phyloP scores from a whole-genome alignment of 495 filamentous ascomycete genomes.

The Aspergillus haitiensis region DNA sequence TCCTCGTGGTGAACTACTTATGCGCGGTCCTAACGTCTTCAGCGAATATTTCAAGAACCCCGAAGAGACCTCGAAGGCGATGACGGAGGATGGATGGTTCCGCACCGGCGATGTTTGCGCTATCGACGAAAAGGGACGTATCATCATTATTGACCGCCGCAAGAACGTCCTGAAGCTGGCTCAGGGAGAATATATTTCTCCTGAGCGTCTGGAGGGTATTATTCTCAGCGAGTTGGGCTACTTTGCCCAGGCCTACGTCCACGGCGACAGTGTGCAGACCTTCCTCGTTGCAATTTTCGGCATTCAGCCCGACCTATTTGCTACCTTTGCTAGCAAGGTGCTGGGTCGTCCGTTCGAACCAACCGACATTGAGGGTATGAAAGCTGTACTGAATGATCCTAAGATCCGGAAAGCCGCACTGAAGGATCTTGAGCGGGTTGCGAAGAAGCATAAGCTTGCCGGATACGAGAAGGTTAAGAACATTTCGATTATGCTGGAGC shows the following conservation, averaged over 20 bases:
- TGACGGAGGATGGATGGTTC: conserved; percentile 94
- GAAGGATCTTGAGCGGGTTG: conserved; percentile 77
- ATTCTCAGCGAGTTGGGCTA: conserved; percentile 77
- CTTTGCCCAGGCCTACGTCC: conserved; percentile 79
- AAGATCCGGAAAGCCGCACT: conserved; percentile 72
- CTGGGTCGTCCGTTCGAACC: conserved; percentile 63
- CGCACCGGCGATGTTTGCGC: conserved; percentile 87
- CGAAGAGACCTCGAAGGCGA: conserved; percentile 78
- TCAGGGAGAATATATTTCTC: conserved; percentile 97
- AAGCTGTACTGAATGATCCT: conserved; percentile 61
- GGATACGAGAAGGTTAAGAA: conserved; percentile 82
- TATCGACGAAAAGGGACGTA: conserved; percentile 80
- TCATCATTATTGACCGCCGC: conserved; percentile 90
- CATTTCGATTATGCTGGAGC: conserved; percentile 75
- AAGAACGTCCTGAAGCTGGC: conserved; percentile 99
- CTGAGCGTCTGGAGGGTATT: conserved; percentile 94
- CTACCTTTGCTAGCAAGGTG: conserved; percentile 72
- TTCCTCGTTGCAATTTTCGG: conserved; percentile 87
- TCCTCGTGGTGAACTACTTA: conserved; percentile 85
- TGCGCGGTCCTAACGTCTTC: conserved; percentile 79
- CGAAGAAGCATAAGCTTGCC: conserved; percentile 82
- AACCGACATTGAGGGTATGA: conserved; percentile 65
- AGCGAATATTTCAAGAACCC: conserved; percentile 83
- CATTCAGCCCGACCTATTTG: conserved; percentile 77
- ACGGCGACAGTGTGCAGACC: conserved; percentile 84